Conservation (phyloP, 345 rosid species). For the Acer yangbiense region DNA sequence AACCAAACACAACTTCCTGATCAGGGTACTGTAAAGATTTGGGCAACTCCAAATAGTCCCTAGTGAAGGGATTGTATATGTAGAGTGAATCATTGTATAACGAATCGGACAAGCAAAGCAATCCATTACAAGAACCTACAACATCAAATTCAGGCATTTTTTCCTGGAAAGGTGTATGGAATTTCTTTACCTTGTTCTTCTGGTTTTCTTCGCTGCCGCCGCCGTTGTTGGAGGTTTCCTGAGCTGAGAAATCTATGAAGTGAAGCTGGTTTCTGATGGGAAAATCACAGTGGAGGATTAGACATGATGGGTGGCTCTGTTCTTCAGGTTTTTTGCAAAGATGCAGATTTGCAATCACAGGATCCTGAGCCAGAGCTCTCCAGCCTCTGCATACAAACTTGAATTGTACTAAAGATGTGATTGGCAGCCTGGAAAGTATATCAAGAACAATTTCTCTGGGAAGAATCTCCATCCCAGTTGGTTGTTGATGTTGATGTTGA, state of each 20-base stretch:
- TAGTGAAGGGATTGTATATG: conserved; percentile 63
- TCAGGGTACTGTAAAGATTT: conserved; percentile 36
- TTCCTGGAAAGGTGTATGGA: conserved; percentile 37
- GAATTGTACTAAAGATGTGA: conserved; percentile 53
- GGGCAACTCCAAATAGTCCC: conserved; percentile 45
- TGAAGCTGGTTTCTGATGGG: conserved; percentile 58
- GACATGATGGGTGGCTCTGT: conserved; percentile 35
- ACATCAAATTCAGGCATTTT: conserved; percentile 51
- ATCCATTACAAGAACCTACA: conserved; percentile 66
- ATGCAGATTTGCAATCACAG: conserved; percentile 32
- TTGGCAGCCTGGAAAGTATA: conserved; percentile 65
- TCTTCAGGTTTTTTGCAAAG: conserved; percentile 18
- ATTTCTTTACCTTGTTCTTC: conserved; percentile 39
- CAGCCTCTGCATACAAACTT: conserved; percentile 56
- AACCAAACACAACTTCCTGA: conserved; percentile 61
- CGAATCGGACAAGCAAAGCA: conserved; percentile 56
- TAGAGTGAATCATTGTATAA: conserved; percentile 39
- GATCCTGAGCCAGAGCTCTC: conserved; percentile 46
- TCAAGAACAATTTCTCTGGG: conserved; percentile 62
- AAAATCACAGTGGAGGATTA: conserved; percentile 60
- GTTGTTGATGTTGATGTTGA: conserved; percentile 5
- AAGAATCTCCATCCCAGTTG: conserved; percentile 44
- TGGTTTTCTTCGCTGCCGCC: not conserved
- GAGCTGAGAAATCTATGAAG: conserved; percentile 45
- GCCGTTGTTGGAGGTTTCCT: not conserved